phyloP scores from a whole-genome alignment of 192 early-diverging fungal genomes.

The Coemansia interrupta region DNA sequence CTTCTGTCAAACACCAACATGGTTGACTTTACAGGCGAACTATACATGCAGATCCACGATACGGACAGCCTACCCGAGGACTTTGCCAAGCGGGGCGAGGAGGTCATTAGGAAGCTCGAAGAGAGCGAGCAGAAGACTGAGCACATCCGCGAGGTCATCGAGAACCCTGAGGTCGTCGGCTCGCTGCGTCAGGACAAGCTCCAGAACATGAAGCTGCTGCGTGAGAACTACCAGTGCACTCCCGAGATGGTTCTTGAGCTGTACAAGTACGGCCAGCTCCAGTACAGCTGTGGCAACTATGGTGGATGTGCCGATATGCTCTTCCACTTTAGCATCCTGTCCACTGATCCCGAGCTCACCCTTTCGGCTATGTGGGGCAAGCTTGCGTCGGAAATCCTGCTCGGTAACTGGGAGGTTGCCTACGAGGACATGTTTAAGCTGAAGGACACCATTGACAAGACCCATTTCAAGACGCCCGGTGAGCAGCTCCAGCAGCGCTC shows the following conservation, averaged over 20 bases:
- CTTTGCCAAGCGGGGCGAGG: conserved; percentile 70
- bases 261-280: conserved; percentile 86
- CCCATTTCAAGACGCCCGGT: conserved; percentile 66
- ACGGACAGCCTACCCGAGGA: conserved; percentile 71
- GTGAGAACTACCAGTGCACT: conserved; percentile 86
- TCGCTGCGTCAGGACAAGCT: conserved; percentile 91
- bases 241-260: conserved; percentile 82
- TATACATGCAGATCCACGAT: conserved; percentile 77
- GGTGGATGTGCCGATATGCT: conserved; percentile 87
- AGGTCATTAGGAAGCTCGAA: conserved; percentile 72
- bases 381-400: conserved; percentile 90
- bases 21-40: conserved; percentile 86
- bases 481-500: conserved; percentile 90
- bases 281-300: conserved; percentile 92
- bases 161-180: conserved; percentile 85
- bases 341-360: conserved; percentile 79
- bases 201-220: conserved; percentile 84
- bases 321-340: conserved; percentile 93
- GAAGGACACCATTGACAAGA: conserved; percentile 85
- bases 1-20: conserved; percentile 86
- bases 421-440: conserved; percentile 85
- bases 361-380: conserved; percentile 95
- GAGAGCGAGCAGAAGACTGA: conserved; percentile 70
- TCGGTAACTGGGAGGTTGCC: conserved; percentile 90
- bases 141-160: conserved; percentile 83